Evolutionary conservation across 2,329 filamentous ascomycete genomes (phyloP), one percentile per base, ranked within the genome.

Genomic region (Fusarium incarnatum): DNA sequence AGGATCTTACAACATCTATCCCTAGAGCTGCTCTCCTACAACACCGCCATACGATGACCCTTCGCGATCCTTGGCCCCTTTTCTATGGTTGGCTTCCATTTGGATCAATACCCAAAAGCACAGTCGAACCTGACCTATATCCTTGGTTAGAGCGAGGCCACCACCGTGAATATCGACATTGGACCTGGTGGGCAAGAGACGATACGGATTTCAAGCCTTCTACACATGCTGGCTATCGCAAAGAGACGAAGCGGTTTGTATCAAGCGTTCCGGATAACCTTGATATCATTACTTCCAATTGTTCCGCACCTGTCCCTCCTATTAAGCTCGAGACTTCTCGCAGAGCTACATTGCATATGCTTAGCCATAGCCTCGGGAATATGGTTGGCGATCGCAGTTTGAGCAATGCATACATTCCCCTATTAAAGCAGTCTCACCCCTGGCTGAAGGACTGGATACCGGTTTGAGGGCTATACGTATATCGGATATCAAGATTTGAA

Each of bases 61-160:
- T 75, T 11, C 73, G 73, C 13, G 73, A 75, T 28, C 73, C 73
- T 15, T 75, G 72, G 72, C 73, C 73, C 8, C 66, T 75, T n/a
- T 75, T 75, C 32, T 74, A 73, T 27, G 73, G 73, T 22, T 75
- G 73, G 73, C 72, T 60, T 9, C 73, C 73, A 28, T 75, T 75
- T 40, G 73, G 73, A 10, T 56, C 54, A 13, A 49, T 75, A 15
- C 56, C 63, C 18, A 73, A 72, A 48, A 61, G 63, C 10, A 56
- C 58, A 5, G 59, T 75, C 32, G 73, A 75, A 25, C 73, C 73
- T 40, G 73, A 75, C 27, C 64, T 75, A 2, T 75, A 75, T 34
- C 73, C 73, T n/a, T 75, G 73, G 73, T 67, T 75, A 25, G 73
- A 75, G 46, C 62, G 64, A 22, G 73, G 73, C 4, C 73, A 75